Evolutionary conservation across 1,284 basidiomycete genomes (phyloP).

Genomic region (Apiotrichum laibachii): DNA sequence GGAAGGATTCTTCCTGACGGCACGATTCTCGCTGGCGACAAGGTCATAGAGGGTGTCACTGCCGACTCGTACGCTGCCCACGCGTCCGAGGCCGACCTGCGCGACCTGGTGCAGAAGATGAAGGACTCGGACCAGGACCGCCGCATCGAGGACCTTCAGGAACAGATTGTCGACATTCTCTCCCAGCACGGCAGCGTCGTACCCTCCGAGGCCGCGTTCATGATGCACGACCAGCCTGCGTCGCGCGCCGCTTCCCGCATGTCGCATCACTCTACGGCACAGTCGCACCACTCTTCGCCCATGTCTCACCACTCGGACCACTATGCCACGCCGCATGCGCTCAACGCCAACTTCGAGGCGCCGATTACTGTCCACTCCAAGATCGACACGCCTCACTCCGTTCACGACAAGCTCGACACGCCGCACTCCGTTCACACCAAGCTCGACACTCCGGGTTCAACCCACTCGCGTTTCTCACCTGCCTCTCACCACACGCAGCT

Average conservation of each 20-base stretch:
- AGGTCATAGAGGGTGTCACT: conserved; percentile 42
- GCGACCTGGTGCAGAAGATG: conserved; percentile 21
- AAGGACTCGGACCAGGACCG: conserved; percentile 43
- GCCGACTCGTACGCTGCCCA: conserved; percentile 27
- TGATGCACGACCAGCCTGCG: neutral
- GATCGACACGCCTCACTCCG: neutral
- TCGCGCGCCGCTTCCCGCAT: neutral
- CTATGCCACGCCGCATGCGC: neutral
- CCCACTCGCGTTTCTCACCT: neutral
- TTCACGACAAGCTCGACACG: no score
- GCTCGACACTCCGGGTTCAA: no score
- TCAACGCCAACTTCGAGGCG: no score
- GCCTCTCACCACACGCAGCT: neutral
- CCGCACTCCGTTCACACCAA: no score
- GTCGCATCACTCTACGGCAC: neutral
- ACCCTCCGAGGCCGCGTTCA: neutral
- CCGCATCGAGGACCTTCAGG: conserved; percentile 38
- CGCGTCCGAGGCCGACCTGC: conserved; percentile 13
- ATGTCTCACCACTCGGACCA: neutral
- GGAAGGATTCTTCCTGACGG: conserved; percentile 45
- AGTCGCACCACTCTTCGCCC: neutral
- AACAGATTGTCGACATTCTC: conserved; percentile 23
- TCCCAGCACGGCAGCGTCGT: conserved; percentile 11
- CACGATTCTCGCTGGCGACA: conserved; percentile 44
- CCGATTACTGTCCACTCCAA: no score